Base-by-base conservation (phyloP, 768 basidiomycete genomes). In the Kwoniella heveanensis region DNA sequence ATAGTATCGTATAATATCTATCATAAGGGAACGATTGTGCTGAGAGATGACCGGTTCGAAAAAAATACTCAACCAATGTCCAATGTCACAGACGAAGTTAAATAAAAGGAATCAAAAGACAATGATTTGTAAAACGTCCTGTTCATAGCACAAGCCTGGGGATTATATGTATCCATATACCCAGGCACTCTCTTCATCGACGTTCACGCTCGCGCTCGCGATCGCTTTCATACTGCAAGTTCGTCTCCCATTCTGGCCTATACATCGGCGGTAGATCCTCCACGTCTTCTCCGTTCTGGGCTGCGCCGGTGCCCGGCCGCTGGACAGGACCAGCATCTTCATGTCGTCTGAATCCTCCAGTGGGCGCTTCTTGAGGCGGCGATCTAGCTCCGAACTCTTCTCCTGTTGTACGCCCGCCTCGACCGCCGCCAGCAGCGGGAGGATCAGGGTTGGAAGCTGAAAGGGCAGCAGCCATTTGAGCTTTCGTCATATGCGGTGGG, bases 231-330 rank as follows among this genome's bases (percentile, higher is more conserved):
- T 51, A 58, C 24, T 55, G 63, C 37, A 21, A 47, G 7, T 58
- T 48, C 5, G 58, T 57, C 48, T 71, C 67, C 74, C 74, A 76
- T 30, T 71, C 65, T 13, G 70, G 55, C 12, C 52, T 48, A 60
- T 76, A 76, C 65, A 76, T 44, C 15, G 74, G 74, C 22, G 74
- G 74, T 12, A 76, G 61, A 51, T 76, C 72, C 52, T 73, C 74
- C 3, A 72, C 65, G 17, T 62, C 62, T 22, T 39, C 51, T n/a
- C 52, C 65, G n/a, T n/a, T n/a, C n/a, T n/a, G n/a, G n/a, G n/a
- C n/a, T 21, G 22, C n/a, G 13, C 47, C 55, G 44, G 7, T 19
- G 22, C n/a, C 13, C 25, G 37, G 22, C 13, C 25, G 27, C 13
- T 24, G 56, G 9, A 67, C 4, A 22, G 57, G 5, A 17, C 74